These are phyloP conservation scores for Raphanus sativus DNA, from an alignment of 345 rosid species.

Conservation along the genomic window DNA sequence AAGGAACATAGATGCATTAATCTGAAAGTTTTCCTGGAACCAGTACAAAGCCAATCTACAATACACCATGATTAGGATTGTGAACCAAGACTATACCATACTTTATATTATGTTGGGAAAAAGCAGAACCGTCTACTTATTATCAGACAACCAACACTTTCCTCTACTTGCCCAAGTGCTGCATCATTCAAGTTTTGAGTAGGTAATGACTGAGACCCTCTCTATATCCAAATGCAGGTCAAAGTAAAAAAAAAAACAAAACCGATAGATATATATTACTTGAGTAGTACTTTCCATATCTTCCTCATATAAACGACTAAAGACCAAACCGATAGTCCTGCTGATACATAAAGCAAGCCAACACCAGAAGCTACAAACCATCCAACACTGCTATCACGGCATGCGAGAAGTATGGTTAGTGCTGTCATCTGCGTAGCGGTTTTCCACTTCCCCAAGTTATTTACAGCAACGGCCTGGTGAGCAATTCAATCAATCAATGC, in stretches of 20 bases:
- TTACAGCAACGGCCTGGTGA: constrained; percentile 93
- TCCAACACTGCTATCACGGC: constrained; percentile 74
- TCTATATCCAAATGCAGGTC: constrained; percentile 16
- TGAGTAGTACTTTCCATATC: constrained; percentile 71
- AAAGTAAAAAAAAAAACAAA: constrained; percentile 15
- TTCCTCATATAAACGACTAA: constrained; percentile 80
- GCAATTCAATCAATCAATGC: neutral
- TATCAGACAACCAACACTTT: neutral
- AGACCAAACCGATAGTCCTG: constrained; percentile 90
- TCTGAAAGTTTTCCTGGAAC: neutral
- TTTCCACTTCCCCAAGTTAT: constrained; percentile 98
- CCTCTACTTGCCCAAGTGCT: neutral
- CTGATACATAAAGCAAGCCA: constrained; percentile 82
- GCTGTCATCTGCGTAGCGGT: constrained; percentile 98
- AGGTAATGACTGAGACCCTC: neutral
- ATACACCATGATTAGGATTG: neutral
- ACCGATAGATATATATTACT: constrained; percentile 40
- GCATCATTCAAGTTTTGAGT: neutral
- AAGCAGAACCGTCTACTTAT: neutral
- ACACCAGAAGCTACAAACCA: constrained; percentile 72
- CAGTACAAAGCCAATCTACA: neutral
- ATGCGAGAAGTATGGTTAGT: constrained; percentile 81
- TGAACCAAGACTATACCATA: neutral
- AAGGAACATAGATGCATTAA: neutral
- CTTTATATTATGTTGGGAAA: neutral